These are phyloP conservation scores for Chaetomiaceae sp. DNA, from an alignment of 2,329 filamentous ascomycete species.

Conservation along the genomic window DNA sequence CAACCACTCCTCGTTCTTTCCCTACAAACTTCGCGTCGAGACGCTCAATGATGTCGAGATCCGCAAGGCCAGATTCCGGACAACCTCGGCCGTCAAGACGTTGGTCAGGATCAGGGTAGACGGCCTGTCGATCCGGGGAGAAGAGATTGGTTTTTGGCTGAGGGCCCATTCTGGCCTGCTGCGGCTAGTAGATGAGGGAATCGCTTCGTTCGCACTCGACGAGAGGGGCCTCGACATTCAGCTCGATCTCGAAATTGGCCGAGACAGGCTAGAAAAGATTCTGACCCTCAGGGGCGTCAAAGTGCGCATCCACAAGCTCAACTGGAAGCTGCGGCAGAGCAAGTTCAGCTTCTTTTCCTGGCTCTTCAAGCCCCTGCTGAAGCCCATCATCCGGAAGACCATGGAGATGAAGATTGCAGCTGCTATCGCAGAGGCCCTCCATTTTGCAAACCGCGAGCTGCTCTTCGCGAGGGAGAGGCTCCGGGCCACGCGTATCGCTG, in stretches of 20 bases:
- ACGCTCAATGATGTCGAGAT: constrained; percentile 85
- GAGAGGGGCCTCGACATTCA: constrained; percentile 82
- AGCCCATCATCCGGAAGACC: constrained; percentile 72
- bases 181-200: constrained; percentile 73
- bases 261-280: constrained; percentile 73
- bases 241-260: constrained; percentile 77
- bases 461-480: constrained; percentile 82
- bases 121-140: constrained; percentile 76
- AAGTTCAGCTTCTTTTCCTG: constrained; percentile 74
- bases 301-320: constrained; percentile 81
- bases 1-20: constrained; percentile 83
- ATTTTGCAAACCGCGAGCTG: constrained; percentile 75
- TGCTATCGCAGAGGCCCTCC: constrained; percentile 64
- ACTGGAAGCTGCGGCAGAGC: constrained; percentile 69
- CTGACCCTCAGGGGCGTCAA: constrained; percentile 70
- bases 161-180: constrained; percentile 72
- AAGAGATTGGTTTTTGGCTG: constrained; percentile 87
- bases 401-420: constrained; percentile 74
- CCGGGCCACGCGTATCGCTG: constrained; percentile 75
- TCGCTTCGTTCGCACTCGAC: constrained; percentile 81
- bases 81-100: constrained; percentile 61
- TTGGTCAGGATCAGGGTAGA: constrained; percentile 73
- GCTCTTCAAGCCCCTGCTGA: constrained; percentile 77
- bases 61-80: constrained; percentile 68
- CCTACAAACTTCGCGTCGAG: constrained; percentile 73